These are phyloP conservation scores for Fusarium clavum DNA, from an alignment of 2,329 filamentous ascomycete species.

Conservation along the genomic window DNA sequence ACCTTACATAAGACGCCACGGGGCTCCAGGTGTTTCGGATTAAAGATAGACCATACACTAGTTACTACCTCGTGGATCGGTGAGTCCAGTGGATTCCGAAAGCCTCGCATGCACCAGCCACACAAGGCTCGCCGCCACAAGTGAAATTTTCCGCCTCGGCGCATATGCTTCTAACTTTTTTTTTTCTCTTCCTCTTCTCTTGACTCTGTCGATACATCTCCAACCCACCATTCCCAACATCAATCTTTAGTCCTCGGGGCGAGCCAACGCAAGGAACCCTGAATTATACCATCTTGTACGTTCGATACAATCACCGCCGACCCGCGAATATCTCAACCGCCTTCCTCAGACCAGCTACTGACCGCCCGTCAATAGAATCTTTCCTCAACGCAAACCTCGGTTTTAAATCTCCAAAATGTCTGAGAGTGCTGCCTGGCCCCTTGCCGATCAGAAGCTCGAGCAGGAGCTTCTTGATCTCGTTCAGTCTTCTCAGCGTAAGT, in stretches of 20 bases:
- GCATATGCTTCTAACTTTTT: slow-evolving; percentile 34
- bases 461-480: slow-evolving; percentile 87
- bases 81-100: background rate
- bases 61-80: background rate
- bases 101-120: slow-evolving; percentile 25
- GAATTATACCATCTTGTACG: slow-evolving; percentile 44
- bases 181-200: slow-evolving; percentile 32
- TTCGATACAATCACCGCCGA: background rate
- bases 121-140: slow-evolving; percentile 38
- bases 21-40: slow-evolving; percentile 33
- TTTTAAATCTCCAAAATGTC: slow-evolving; percentile 40
- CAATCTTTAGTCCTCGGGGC: slow-evolving; percentile 57
- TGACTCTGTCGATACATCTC: slow-evolving; percentile 33
- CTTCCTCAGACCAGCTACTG: slow-evolving; percentile 13
- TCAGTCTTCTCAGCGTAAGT: slow-evolving; percentile 71
- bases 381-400: slow-evolving; percentile 31
- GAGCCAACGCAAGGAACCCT: slow-evolving; percentile 73
- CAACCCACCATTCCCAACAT: slow-evolving; percentile 27
- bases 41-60: slow-evolving; percentile 22
- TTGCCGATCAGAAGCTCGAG: slow-evolving; percentile 78
- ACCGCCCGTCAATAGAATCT: slow-evolving; percentile 21
- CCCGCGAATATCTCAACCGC: background rate
- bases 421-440: slow-evolving; percentile 68
- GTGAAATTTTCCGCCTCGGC: slow-evolving; percentile 42
- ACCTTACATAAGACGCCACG: slow-evolving; percentile 49